A percentile compares a stretch with the other conserved stretches of the same genome.
phyloP scores from a whole-genome alignment of 1,139 yeast species.

The Geotrichum reessii region DNA sequence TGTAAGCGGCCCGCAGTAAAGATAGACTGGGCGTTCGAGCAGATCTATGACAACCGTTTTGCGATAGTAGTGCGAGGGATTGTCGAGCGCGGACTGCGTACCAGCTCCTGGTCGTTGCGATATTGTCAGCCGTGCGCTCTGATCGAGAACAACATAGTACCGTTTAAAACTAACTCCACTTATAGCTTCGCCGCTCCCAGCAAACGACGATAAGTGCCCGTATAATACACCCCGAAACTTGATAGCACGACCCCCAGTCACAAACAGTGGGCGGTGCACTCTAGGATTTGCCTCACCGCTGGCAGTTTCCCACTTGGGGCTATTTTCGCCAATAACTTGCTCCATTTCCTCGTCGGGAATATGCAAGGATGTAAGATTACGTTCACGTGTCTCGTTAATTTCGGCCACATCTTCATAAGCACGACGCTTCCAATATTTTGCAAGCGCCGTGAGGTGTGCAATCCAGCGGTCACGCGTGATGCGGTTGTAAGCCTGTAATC shows the following conservation, averaged over 20 bases:
- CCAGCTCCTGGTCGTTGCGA: background rate
- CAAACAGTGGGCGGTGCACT: conserved; percentile 48
- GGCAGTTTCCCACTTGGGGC: conserved; percentile 50
- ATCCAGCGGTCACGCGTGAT: conserved; percentile 63
- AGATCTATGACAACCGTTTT: background rate
- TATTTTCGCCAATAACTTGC: conserved; percentile 26
- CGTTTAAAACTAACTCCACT: background rate
- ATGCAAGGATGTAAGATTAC: conserved; percentile 45
- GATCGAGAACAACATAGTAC: background rate
- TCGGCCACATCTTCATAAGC: conserved; percentile 40
- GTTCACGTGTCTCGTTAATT: conserved; percentile 40
- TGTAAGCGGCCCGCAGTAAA: background rate
- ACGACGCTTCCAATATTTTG: conserved; percentile 56
- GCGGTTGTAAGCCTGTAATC: conserved; percentile 53
- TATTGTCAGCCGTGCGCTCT: background rate
- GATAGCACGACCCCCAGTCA: background rate
- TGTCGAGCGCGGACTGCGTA: background rate
- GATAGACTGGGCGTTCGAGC: background rate
- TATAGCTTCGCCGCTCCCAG: background rate
- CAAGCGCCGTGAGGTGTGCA: conserved; percentile 41
- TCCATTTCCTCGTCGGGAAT: conserved; percentile 44
- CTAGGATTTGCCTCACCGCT: background rate
- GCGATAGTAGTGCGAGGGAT: background rate
- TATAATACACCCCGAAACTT: background rate
- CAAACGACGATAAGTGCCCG: background rate